Evolutionary conservation across 2,329 filamentous ascomycete genomes (phyloP).

Genomic region (Fusarium sarcochroum): DNA sequence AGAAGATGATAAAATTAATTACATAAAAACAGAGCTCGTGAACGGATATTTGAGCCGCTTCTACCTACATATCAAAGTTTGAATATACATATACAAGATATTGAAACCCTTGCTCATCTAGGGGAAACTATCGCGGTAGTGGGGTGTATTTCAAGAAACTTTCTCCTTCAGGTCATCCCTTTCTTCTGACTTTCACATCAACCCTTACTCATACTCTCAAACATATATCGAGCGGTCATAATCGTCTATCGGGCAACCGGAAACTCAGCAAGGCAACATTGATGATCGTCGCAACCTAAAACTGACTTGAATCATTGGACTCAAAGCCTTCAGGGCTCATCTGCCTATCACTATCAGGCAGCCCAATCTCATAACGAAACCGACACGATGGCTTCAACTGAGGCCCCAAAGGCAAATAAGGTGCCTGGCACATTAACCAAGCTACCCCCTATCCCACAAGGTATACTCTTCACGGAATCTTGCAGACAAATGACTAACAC

Average conservation of each 20-base stretch:
- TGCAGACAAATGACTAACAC: conserved; percentile 4
- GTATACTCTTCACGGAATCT: conserved; percentile 30
- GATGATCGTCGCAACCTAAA: background rate
- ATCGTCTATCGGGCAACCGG: background rate
- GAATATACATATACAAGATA: background rate
- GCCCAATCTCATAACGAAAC: conserved; percentile 9
- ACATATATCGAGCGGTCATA: background rate
- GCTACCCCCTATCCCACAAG: conserved; percentile 54
- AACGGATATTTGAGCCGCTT: too few relatives aligned
- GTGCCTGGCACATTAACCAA: conserved; percentile 50
- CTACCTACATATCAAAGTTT: too few relatives aligned
- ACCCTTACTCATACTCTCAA: background rate
- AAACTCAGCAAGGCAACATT: background rate
- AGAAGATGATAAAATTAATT: background rate
- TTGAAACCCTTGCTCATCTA: background rate
- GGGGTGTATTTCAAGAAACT: conserved; percentile 24
- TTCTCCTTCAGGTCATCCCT: conserved; percentile 11
- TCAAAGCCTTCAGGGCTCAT: conserved; percentile 2
- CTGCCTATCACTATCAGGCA: conserved; percentile 35
- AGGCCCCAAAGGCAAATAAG: conserved; percentile 22
- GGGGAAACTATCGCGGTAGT: conserved; percentile 1
- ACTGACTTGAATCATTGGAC: background rate
- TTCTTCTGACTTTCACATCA: background rate
- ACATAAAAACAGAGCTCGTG: background rate
- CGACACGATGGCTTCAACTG: conserved; percentile 43